These are phyloP conservation scores for Pluteus cervinus DNA, from an alignment of 768 basidiomycete genomes.

Conservation along the genomic window DNA sequence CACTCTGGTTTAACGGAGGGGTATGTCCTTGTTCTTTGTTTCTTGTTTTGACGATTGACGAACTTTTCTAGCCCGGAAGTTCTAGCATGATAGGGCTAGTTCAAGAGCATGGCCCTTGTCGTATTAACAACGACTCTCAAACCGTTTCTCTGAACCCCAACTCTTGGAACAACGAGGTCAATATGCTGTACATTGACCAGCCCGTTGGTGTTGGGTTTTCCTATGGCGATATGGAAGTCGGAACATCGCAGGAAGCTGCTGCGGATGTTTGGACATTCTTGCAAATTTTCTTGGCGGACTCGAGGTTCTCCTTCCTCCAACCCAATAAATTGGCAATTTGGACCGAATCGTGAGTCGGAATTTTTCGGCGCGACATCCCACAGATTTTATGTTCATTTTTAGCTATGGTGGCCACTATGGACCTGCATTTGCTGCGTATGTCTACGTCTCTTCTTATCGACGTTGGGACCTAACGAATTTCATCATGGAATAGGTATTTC, in stretches of 20 bases:
- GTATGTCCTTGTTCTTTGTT: slow-evolving; percentile 21
- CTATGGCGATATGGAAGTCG: slow-evolving; percentile 42
- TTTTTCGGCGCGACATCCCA: not conserved
- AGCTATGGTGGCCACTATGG: slow-evolving; percentile 73
- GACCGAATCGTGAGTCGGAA: slow-evolving; percentile 48
- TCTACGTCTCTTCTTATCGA: not conserved
- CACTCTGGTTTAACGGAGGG: slow-evolving; percentile 65
- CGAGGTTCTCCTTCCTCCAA: slow-evolving; percentile 43
- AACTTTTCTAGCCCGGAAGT: slow-evolving; percentile 37
- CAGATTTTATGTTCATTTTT: not conserved
- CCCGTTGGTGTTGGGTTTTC: slow-evolving; percentile 62
- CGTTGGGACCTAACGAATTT: not conserved
- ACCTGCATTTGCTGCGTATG: slow-evolving; percentile 53
- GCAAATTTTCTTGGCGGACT: slow-evolving; percentile 55
- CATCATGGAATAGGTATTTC: slow-evolving; percentile 34
- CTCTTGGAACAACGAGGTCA: slow-evolving; percentile 54
- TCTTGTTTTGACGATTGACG: not conserved
- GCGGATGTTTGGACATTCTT: slow-evolving; percentile 55
- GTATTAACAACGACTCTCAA: slow-evolving; percentile 48
- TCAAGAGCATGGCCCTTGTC: slow-evolving; percentile 75
- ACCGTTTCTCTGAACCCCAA: slow-evolving; percentile 44
- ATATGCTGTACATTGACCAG: slow-evolving; percentile 59
- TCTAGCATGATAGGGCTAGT: slow-evolving; percentile 60
- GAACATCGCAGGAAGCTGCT: slow-evolving; percentile 49
- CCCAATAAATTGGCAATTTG: slow-evolving; percentile 47